Evolutionary conservation across 2,329 filamentous ascomycete genomes (phyloP), one percentile per base, ranked within the genome.

Genomic region (Talaromyces amestolkiae): DNA sequence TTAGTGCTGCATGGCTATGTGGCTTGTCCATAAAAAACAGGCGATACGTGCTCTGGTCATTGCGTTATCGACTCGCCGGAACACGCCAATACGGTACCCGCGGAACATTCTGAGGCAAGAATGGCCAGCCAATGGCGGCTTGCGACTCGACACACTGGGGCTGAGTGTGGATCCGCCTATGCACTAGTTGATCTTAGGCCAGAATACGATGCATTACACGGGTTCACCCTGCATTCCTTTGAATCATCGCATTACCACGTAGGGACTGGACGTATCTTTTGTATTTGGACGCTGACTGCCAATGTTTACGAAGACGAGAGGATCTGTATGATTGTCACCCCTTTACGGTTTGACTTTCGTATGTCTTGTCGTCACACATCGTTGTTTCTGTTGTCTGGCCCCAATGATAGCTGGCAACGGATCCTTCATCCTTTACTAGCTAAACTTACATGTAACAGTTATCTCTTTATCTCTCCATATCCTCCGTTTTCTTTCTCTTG

Each of bases 11-110:
- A 19, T 19, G 13, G 11, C 3, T 19, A 5, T 35, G 11, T 15
- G 35, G 24, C n/a, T 17, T 19, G 10, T 9, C 56, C n/a, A 58
- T 58, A 15, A 22, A 59, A 27, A 59, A 8, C 24, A 31, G 19
- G 15, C 49, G 27, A 53, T 53, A 53, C 19, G 2, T 37, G 33
- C 35, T 1, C 56, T 59, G 22, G 56, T n/a, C 56, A 45, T 59
- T 59, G 56, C 56, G 39, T 59, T 59, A 56, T 56, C 53, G 53
- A 56, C 53, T 56, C 53, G 19, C 33, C 31, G 53, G 53, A 56
- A 56, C 51, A 35, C 51, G 51, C 51, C 51, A 53, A 31, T 31
- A 33, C 27, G 15, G 19, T 58, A 58, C 22, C 35, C 35, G 37
- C 37, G 13, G 56, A 58, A 24, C 37, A 59, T 59, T 59, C 37